Base-by-base conservation (phyloP, 2,329 filamentous ascomycete genomes). In the Fusarium domesticum region DNA sequence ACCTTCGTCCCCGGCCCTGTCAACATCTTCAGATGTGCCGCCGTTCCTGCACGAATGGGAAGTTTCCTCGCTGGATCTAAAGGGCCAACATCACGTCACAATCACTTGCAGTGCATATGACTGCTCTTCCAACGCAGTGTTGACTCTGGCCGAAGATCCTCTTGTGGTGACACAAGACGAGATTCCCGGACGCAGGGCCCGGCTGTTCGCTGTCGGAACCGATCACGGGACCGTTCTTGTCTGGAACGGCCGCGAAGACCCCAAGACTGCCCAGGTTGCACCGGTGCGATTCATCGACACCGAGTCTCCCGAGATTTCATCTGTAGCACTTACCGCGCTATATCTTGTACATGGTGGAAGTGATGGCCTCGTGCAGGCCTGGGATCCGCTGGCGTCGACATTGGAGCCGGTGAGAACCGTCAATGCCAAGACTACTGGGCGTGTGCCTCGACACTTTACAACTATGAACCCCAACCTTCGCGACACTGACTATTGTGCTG, bases 301-400 rank as follows among this genome's bases (percentile, higher is more conserved):
- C 0, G 89, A 95, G 35, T 97, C 92, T 0, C 90, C 92, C 0
- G 80, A 89, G 61, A 83, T 97, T 15, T 88, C 90, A 0, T 89
- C 84, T 48, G 68, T 98, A 14, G 93, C 86, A 6, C 66, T 96
- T 36, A 89, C 90, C 1, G 87, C 89, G 2, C 73, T 98, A 14
- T 95, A 95, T 62, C 70, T 98, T 14, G 87, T 97, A 6, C 89
- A 96, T 64, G 93, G 93, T 38, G 93, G 93, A 18, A 96, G 87
- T 55, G 93, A 98, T 67, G 92, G 93, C 1, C 78, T 97, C 3
- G 92, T 96, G 5, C 93, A 97, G 65, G 88, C 90, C 6, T 98
- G 93, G 93, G 93, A 98, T 70, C 88, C 87, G n/a, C 73, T 98
- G 36, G 89, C 85, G 1, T 97, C 92, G 2, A 86, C 78, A 0